Percentiles rank a stretch among this genome's conserved stretches.
Conservation (phyloP, 2,329 filamentous ascomycete genomes). For the Aspergillaceae sp. region DNA sequence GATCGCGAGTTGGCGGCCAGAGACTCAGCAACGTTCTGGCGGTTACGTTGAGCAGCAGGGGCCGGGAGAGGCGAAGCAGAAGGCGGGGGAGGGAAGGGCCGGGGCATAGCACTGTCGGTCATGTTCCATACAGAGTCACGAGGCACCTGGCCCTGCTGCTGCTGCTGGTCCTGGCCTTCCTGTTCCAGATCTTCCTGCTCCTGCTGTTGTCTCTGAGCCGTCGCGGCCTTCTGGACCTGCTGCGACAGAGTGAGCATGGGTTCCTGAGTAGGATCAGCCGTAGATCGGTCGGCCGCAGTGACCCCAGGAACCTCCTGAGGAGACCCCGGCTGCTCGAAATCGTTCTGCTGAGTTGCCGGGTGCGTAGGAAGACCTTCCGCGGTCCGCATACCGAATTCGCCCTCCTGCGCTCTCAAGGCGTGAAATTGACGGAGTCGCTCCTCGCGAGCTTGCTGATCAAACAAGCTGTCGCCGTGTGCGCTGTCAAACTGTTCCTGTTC, state of each 20-base stretch:
- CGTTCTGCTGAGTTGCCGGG: constrained; percentile 25
- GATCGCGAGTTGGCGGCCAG: constrained; percentile 59
- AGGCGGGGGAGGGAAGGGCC: constrained; percentile 58
- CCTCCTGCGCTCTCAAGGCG: constrained; percentile 63
- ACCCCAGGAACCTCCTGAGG: neutral
- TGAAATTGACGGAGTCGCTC: constrained; percentile 80
- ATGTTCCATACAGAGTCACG: constrained; percentile 51
- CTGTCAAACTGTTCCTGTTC: constrained; percentile 51
- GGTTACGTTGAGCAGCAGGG: constrained; percentile 75
- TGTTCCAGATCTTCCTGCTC: constrained; percentile 19
- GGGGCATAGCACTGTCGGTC: constrained; percentile 58
- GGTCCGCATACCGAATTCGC: constrained; percentile 37
- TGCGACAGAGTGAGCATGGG: constrained; percentile 65
- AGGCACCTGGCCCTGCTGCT: constrained; percentile 34
- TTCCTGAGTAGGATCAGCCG: constrained; percentile 20
- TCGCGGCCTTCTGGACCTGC: constrained; percentile 67
- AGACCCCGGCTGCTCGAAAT: constrained; percentile 17
- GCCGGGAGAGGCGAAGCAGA: constrained; percentile 77
- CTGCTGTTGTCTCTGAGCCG: constrained; percentile 32
- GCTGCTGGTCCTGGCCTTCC: constrained; percentile 24
- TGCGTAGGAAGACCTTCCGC: constrained; percentile 35
- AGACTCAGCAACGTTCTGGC: constrained; percentile 73
- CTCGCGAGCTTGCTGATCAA: constrained; percentile 45
- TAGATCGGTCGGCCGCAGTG: constrained; percentile 8
- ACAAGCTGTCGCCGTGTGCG: constrained; percentile 35